Evolutionary conservation across 768 basidiomycete genomes (phyloP), one percentile per base, ranked within the genome.

Genomic region (Polyporus arcularius): DNA sequence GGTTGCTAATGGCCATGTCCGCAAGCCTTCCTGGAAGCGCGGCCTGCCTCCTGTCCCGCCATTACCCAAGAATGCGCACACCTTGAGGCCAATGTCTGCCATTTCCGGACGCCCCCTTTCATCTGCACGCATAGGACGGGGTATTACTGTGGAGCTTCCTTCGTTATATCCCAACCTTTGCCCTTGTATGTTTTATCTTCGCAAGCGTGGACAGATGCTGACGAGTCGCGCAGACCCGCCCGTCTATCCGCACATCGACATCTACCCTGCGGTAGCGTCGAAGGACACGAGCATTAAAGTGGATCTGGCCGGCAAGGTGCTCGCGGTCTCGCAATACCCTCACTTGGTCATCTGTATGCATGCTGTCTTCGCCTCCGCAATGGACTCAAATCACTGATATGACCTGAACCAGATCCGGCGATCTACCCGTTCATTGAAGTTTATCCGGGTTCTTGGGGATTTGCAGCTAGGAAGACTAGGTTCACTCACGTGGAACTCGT

Each of bases 401-500:
- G 0, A 40, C 32, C 5, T 35, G 3, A 12, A 3, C 38, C 21
- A 72, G 68, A 72, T 56, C 67, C 68, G 0, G 40, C 68, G 18
- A 67, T 62, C 6, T 72, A 72, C 52, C 71, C 71, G 7, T 50
- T 67, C 58, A 59, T 74, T 28, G 68, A 69, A 14, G 38, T 73
- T 14, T 74, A 74, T 50, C 72, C 71, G 12, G 61, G 39, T 4
- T 57, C 61, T 4, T 62, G 61, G 61, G 56, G 31, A 21, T 38
- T 38, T 12, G 52, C 39, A 26, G 30, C 48, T 7, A 49, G 30
- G n/a, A 43, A 53, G 39, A 54, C 60, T 12, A 50, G 14, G n/a
- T 61, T 31, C 50, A 51, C 48, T 14, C 61, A 63, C 39, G 7
- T 18, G 18, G 43, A 63, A 35, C 30, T 63, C 15, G 46, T 49